Evolutionary conservation across 192 early-diverging fungal species (phyloP).

Genomic region (Piromyces finnis): DNA sequence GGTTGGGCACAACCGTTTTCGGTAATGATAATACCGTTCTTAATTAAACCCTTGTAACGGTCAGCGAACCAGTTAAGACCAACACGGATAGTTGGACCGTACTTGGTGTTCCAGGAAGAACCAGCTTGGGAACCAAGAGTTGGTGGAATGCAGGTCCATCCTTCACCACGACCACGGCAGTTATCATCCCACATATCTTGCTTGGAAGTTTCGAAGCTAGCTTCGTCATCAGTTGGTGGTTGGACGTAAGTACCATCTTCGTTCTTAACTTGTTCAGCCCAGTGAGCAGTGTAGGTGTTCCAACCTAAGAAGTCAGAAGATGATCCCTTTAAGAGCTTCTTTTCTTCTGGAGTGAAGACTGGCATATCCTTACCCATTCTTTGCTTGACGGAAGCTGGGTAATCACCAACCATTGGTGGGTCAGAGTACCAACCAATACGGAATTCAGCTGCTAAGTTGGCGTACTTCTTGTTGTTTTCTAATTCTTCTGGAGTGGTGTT

Average conservation of each 20-base stretch:
- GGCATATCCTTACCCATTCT: constrained; percentile 8
- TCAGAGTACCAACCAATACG: constrained; percentile 16
- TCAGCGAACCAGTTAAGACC: background rate
- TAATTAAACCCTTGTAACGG: background rate
- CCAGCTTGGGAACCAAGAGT: background rate
- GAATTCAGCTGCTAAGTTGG: constrained; percentile 11
- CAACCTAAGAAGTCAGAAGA: constrained; percentile 15
- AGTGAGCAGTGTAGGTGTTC: constrained; percentile 17
- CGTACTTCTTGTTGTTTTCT: background rate
- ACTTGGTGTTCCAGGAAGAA: background rate
- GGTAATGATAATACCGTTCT: background rate
- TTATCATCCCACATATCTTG: background rate
- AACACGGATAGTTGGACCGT: background rate
- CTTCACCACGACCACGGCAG: background rate
- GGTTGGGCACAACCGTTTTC: background rate
- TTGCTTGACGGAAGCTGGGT: constrained; percentile 8
- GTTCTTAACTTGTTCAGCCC: background rate
- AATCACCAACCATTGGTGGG: constrained; percentile 15
- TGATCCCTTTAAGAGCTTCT: constrained; percentile 10
- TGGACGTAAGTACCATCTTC: background rate
- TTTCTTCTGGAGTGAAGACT: constrained; percentile 9
- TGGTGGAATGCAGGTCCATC: background rate
- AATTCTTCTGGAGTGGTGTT: background rate
- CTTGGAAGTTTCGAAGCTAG: background rate
- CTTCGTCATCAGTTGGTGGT: background rate